Base-by-base conservation (phyloP, 2,329 filamentous ascomycete genomes). In the Aspergillus viridinutans region DNA sequence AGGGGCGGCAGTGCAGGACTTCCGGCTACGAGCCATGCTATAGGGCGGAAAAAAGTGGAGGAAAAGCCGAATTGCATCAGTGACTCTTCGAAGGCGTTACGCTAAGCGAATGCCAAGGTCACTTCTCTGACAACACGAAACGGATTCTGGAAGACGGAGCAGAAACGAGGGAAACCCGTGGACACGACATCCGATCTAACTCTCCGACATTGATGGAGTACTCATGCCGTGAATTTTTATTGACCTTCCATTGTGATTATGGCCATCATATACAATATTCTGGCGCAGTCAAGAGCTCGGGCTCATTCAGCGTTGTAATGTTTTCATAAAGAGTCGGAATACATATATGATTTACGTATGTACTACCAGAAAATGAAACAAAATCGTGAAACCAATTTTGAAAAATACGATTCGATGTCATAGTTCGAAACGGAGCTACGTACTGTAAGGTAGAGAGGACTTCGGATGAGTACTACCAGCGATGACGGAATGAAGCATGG, bases 21-120 rank as follows among this genome's bases (percentile, higher is more conserved):
- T 65, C 61, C 62, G 60, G 53, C 54, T 70, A 53, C 69, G 71
- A 54, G 67, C 69, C 56, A 72, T 71, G 69, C 64, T 72, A 52
- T 73, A 58, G 67, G 48, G n/a, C 52, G 50, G 50, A 53, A 55
- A 7, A 47, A 47, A 47, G 23, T 7, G 43, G 21, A 21, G 20
- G 42, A 23, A 43, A 23, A 45, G 21, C 42, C 17, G 21, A 23
- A 10, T 14, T 5, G 21, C n/a, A 45, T 20, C 38, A 20, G 42
- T 45, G 20, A 45, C 42, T 45, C 8, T 45, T 45, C 8, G 8
- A 10, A 45, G 42, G 42, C 20, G 42, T 45, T 45, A 21, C 42
- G n/a, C 42, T 20, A 20, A 45, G 42, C 42, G 42, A 45, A 23
- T 45, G 42, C 42, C 42, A 45, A 45, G 43, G 21, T 3, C 23